Percentiles rank a stretch among this genome's conserved stretches.
These are phyloP conservation scores for Aspergillus japonicus DNA, from an alignment of 2,329 filamentous ascomycete genomes.

Conservation along the genomic window DNA sequence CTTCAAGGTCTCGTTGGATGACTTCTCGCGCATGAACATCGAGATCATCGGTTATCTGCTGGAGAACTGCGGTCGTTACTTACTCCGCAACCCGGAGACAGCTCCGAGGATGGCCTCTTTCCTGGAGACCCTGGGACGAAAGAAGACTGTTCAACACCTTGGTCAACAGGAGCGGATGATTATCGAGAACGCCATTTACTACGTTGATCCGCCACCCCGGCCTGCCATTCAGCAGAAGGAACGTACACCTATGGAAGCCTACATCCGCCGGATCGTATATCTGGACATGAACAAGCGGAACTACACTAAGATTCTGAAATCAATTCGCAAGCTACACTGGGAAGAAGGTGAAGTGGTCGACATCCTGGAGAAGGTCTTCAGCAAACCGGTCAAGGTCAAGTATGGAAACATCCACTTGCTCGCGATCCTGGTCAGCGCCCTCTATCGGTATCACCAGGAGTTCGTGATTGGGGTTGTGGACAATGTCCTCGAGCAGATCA, in stretches of 20 bases:
- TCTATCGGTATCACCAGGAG: constrained; percentile 87
- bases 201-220: constrained; percentile 91
- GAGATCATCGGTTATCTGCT: constrained; percentile 96
- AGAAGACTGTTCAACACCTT: constrained; percentile 93
- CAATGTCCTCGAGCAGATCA: constrained; percentile 83
- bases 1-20: constrained; percentile 93
- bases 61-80: constrained; percentile 92
- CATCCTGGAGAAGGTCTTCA: constrained; percentile 85
- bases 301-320: constrained; percentile 89
- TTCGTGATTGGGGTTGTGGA: constrained; percentile 93
- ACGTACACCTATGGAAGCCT: constrained; percentile 86
- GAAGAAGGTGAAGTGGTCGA: constrained; percentile 75
- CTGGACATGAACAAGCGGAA: constrained; percentile 91
- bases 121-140: constrained; percentile 88
- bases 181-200: constrained; percentile 97
- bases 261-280: constrained; percentile 89
- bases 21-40: constrained; percentile 98
- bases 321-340: constrained; percentile 95
- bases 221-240: constrained; percentile 97
- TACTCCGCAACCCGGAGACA: constrained; percentile 89
- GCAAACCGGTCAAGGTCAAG: constrained; percentile 94
- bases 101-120: constrained; percentile 91
- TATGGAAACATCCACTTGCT: constrained; percentile 95
- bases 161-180: constrained; percentile 96
- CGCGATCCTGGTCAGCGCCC: constrained; percentile 80